Evolutionary conservation across 2,329 filamentous ascomycete species (phyloP), one percentile per base, ranked within the genome.

Genomic region (Ceratocystis destructans): DNA sequence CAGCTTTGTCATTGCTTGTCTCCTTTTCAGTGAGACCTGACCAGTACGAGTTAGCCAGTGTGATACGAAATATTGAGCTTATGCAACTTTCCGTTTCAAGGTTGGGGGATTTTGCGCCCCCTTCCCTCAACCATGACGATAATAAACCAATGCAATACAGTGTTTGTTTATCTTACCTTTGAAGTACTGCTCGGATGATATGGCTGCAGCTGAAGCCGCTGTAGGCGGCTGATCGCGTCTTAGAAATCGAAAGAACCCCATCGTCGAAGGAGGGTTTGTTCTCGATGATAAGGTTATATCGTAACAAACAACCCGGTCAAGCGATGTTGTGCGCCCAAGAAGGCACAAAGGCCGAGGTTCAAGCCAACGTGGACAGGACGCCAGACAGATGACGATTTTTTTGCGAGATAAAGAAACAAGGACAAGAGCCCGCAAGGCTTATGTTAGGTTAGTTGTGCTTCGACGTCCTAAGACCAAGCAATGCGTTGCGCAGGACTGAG

Each of bases 141-240:
- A 10, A 50, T 25, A 12, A 7, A 22, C 7, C 6, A 33, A 33
- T 8, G 33, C 33, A 33, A 33, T 33, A 1, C 33, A 33, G 33
- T n/a, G 17, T 4, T 48, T 48, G 8, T 25, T 15, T 15, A 25
- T 55, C 66, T 20, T 68, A 68, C 66, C 63, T 66, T 65, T 68
- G 25, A 68, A 68, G 33, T 68, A 68, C 31, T 68, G 66, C 45
- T 68, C 66, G 12, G 66, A 68, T 7, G 66, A 68, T 33, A 68
- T 68, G 15, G 66, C 66, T n/a, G 66, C 66, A 10, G 66, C 66
- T 6, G 64, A 63, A 10, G 66, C 66, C 6, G 66, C 20, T 17
- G 66, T 68, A 10, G 63, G 64, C 17, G 61, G 63, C 6, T 64
- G 63, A n/a, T 68, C 66, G 12, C 66, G 66, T 48, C 65, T 68